These are phyloP conservation scores for Helminthosporium solani DNA, from an alignment of 2,329 filamentous ascomycete genomes.

Conservation along the genomic window DNA sequence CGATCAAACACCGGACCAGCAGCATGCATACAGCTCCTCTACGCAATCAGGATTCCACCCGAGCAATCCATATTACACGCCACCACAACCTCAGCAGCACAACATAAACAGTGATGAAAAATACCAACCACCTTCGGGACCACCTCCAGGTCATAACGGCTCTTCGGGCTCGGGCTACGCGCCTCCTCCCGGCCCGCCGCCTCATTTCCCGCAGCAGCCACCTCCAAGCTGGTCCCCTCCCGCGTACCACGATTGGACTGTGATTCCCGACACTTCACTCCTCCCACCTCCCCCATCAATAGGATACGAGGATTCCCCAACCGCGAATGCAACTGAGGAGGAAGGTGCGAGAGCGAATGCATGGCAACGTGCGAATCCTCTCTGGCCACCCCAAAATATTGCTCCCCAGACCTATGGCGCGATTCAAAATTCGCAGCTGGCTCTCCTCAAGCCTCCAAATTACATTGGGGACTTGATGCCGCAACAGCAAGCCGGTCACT, in stretches of 20 bases:
- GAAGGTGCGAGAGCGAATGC: constrained; percentile 64
- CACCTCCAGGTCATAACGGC: constrained; percentile 27
- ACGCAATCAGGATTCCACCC: constrained; percentile 24
- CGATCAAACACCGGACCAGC: constrained; percentile 19
- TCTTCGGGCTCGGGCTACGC: constrained; percentile 18
- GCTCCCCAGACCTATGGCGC: constrained; percentile 51
- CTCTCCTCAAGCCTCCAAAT: constrained; percentile 33
- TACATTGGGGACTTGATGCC: constrained; percentile 44
- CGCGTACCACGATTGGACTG: constrained; percentile 69
- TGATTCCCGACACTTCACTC: constrained; percentile 70
- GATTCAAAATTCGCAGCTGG: constrained; percentile 54
- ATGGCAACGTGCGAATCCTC: constrained; percentile 65
- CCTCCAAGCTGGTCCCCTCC: constrained; percentile 49
- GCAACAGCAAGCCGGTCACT: constrained; percentile 47
- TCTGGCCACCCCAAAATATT: constrained; percentile 57
- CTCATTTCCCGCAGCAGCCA: constrained; percentile 31
- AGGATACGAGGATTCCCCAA: constrained; percentile 64
- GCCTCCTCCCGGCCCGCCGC: constrained; percentile 26
- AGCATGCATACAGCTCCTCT: constrained; percentile 7
- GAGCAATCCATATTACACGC: constrained; percentile 27
- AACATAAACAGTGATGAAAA: constrained; percentile 20
- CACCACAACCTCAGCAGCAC: constrained; percentile 18
- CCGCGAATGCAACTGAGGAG: constrained; percentile 66
- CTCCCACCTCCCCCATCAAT: constrained; percentile 72
- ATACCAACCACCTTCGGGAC: constrained; percentile 32